Percentiles rank a stretch among this genome's conserved stretches.
These are phyloP conservation scores for Dysphania ambrosioides DNA, from an alignment of 148 eudicot species.

Conservation along the genomic window DNA sequence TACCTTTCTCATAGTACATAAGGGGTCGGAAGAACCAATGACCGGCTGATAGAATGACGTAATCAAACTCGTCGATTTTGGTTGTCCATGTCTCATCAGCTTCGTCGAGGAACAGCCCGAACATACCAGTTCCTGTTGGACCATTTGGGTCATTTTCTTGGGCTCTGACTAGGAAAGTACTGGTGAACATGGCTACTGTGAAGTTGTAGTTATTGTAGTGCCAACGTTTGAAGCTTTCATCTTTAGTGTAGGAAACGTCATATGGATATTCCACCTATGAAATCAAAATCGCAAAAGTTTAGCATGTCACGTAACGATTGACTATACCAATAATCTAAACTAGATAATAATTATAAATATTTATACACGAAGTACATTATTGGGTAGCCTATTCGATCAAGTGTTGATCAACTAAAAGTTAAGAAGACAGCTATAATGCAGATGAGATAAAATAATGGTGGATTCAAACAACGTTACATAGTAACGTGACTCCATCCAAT, in stretches of 20 bases:
- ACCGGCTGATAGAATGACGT: constrained; percentile 54
- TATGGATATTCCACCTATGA: constrained; percentile 56
- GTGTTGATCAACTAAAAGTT: neutral
- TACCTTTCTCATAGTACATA: constrained; percentile 47
- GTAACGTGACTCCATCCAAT: neutral
- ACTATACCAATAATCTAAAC: neutral
- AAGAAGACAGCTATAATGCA: constrained; percentile 1
- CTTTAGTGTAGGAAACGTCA: constrained; percentile 44
- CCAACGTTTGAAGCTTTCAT: constrained; percentile 57
- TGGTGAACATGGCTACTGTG: constrained; percentile 45
- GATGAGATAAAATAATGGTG: neutral
- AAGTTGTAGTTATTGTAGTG: constrained; percentile 51
- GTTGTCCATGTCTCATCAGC: constrained; percentile 49
- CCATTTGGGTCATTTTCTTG: constrained; percentile 45
- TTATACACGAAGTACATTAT: neutral
- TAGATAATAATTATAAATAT: neutral
- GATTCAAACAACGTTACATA: neutral
- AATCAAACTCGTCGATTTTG: constrained; percentile 55
- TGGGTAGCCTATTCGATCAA: no score
- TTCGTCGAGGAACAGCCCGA: constrained; percentile 57
- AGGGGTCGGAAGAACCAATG: constrained; percentile 58
- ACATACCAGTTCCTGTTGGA: constrained; percentile 47
- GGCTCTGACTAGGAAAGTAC: constrained; percentile 36
- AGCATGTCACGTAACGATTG: neutral
- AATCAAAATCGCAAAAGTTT: neutral